Percentiles rank a stretch among this genome's conserved stretches.
Evolutionary conservation across 208 protist species (phyloP).

Genomic region (Trypanosoma boissoni): DNA sequence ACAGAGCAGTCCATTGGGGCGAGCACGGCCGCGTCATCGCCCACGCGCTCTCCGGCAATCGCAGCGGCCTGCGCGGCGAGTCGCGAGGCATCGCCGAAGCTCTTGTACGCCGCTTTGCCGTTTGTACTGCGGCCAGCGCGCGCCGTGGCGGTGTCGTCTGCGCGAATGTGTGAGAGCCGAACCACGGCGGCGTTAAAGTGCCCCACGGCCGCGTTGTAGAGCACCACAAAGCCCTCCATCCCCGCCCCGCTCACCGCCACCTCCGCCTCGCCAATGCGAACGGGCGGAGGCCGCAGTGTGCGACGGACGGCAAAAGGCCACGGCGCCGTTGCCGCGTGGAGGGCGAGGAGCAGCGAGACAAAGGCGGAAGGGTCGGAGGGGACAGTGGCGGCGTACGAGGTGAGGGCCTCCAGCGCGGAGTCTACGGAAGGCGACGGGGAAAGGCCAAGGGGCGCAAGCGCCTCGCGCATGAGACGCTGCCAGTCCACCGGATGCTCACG

Average conservation of each 20-base stretch:
- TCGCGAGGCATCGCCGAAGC: slow-evolving; percentile 27
- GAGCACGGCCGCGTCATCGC: slow-evolving; percentile 21
- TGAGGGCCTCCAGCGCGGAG: slow-evolving; percentile 39
- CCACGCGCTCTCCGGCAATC: neutral
- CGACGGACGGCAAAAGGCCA: slow-evolving; percentile 51
- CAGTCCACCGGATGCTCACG: slow-evolving; percentile 43
- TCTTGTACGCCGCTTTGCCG: slow-evolving; percentile 50
- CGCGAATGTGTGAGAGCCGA: slow-evolving; percentile 31
- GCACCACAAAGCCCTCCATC: slow-evolving; percentile 50
- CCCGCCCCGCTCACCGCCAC: slow-evolving; percentile 27
- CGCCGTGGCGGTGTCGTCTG: slow-evolving; percentile 19
- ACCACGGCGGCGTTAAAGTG: slow-evolving; percentile 43
- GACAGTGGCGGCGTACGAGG: slow-evolving; percentile 42
- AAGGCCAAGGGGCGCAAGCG: slow-evolving; percentile 27
- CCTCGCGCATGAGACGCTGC: slow-evolving; percentile 27
- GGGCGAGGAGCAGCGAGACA: slow-evolving; percentile 36
- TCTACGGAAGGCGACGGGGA: slow-evolving; percentile 21
- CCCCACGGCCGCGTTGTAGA: slow-evolving; percentile 54
- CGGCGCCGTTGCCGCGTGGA: slow-evolving; percentile 33
- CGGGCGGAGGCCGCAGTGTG: slow-evolving; percentile 26
- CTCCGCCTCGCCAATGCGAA: neutral
- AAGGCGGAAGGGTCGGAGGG: slow-evolving; percentile 35
- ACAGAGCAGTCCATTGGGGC: slow-evolving; percentile 30
- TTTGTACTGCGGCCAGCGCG: slow-evolving; percentile 30
- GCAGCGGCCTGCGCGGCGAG: slow-evolving; percentile 26